Conservation (phyloP, 2,329 filamentous ascomycete species). For the Lachnellula hyalina region DNA sequence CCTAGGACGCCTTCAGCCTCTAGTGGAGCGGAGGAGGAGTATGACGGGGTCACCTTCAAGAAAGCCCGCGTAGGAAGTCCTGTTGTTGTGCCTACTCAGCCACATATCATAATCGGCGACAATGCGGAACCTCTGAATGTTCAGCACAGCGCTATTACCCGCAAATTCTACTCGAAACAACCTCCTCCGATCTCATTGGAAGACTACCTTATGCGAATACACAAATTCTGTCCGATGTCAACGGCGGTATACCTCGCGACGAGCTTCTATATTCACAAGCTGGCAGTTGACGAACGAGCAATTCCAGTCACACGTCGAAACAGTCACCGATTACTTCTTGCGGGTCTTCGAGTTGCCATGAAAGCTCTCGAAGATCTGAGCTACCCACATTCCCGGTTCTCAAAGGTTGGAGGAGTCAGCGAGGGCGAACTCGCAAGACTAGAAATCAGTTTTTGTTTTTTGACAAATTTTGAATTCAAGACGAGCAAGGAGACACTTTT, state of each 20-base stretch:
- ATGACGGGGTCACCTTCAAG: constrained; percentile 52
- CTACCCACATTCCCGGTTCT: constrained; percentile 77
- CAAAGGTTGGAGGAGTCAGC: constrained; percentile 83
- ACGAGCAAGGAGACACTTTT: constrained; percentile 54
- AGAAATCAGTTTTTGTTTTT: constrained; percentile 84
- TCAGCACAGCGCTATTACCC: constrained; percentile 79
- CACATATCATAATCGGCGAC: constrained; percentile 59
- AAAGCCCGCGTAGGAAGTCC: constrained; percentile 27
- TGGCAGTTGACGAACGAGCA: constrained; percentile 70
- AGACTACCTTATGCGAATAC: constrained; percentile 81
- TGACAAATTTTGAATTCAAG: constrained; percentile 76
- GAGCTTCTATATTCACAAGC: constrained; percentile 77
- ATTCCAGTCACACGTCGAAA: constrained; percentile 80
- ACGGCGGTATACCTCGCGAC: constrained; percentile 90
- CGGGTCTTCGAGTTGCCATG: constrained; percentile 80
- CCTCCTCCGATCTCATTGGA: constrained; percentile 77
- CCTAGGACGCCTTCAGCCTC: constrained; percentile 22
- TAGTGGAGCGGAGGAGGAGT: constrained; percentile 31
- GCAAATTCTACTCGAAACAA: constrained; percentile 89
- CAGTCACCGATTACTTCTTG: constrained; percentile 79
- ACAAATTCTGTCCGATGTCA: constrained; percentile 89
- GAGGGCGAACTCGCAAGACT: constrained; percentile 74
- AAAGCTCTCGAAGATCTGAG: constrained; percentile 92
- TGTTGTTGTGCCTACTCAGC: constrained; percentile 29
- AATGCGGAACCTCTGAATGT: constrained; percentile 68